Conservation (phyloP, 2,329 filamentous ascomycete species). For the Pezicula neosporulosa region DNA sequence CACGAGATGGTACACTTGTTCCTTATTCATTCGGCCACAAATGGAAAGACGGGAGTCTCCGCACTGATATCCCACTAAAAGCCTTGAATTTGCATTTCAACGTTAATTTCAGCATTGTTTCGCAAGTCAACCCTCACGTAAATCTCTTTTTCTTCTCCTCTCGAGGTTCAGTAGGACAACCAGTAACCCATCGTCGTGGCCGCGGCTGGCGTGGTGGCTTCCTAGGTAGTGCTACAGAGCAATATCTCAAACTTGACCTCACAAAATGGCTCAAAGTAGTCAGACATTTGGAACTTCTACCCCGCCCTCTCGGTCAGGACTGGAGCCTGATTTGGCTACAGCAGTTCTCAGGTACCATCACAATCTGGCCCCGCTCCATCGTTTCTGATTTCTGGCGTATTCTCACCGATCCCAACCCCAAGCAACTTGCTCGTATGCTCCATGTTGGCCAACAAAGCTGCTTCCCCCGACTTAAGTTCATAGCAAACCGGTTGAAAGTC, state of each 20-base stretch:
- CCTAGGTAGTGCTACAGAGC: slow-evolving; percentile 85
- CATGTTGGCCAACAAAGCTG: slow-evolving; percentile 84
- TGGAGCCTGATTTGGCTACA: slow-evolving; percentile 98
- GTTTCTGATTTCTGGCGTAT: slow-evolving; percentile 82
- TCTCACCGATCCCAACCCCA: slow-evolving; percentile 74
- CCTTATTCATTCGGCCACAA: slow-evolving; percentile 98
- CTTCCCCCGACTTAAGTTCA: slow-evolving; percentile 89
- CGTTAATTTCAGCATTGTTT: slow-evolving; percentile 92
- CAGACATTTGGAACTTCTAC: slow-evolving; percentile 85
- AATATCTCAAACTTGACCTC: slow-evolving; percentile 93
- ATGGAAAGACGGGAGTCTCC: slow-evolving; percentile 95
- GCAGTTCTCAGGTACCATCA: slow-evolving; percentile 89
- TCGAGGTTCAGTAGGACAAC: slow-evolving; percentile 83
- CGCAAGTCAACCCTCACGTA: slow-evolving; percentile 92
- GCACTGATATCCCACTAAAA: slow-evolving; percentile 94
- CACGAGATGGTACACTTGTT: slow-evolving; percentile 67
- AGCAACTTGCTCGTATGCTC: slow-evolving; percentile 81
- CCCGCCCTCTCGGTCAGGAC: slow-evolving; percentile 86
- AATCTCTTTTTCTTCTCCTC: slow-evolving; percentile 99
- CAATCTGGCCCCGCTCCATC: slow-evolving; percentile 86
- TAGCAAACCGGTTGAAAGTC: slow-evolving; percentile 80
- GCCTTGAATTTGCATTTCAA: slow-evolving; percentile 96
- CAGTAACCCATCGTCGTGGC: slow-evolving; percentile 89
- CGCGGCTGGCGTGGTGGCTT: slow-evolving; percentile 96
- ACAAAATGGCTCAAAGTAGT: slow-evolving; percentile 98